Conservation (phyloP, 164 flowering plant genomes). For the Vitis labrusca region DNA sequence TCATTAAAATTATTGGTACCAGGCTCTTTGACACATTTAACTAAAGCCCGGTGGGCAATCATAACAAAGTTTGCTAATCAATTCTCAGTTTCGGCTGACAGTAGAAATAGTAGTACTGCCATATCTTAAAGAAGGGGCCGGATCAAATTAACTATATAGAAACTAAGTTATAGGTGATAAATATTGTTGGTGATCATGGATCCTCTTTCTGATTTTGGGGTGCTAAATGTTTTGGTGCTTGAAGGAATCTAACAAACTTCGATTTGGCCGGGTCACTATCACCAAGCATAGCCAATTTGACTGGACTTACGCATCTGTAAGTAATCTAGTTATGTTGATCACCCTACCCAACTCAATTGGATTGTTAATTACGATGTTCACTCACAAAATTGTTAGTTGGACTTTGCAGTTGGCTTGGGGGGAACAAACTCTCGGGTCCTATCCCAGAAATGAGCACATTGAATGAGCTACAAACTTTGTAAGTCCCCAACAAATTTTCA, state of each 20-base stretch:
- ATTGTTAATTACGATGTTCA: background rate
- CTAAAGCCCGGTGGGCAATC: background rate
- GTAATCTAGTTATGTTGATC: slow-evolving; percentile 12
- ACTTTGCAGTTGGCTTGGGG: slow-evolving; percentile 54
- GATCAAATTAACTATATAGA: too few species aligned
- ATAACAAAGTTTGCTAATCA: too few species aligned
- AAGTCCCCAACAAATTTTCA: slow-evolving; percentile 18
- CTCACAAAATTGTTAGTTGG: background rate
- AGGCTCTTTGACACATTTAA: background rate
- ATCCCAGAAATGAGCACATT: slow-evolving; percentile 59
- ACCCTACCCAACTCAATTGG: background rate
- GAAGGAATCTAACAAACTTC: slow-evolving; percentile 58
- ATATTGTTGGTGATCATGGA: too few species aligned
- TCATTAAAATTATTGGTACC: background rate
- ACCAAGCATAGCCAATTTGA: slow-evolving; percentile 52
- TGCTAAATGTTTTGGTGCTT: slow-evolving; percentile 1
- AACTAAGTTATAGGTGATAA: too few species aligned
- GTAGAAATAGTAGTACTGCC: too few species aligned
- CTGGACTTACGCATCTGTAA: slow-evolving; percentile 65
- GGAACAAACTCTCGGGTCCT: slow-evolving; percentile 56
- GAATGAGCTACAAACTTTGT: slow-evolving; percentile 54
- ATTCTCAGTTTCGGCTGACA: too few species aligned
- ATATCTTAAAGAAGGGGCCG: too few species aligned
- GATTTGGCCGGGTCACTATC: slow-evolving; percentile 62
- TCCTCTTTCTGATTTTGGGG: too few species aligned